Conservation (phyloP, 768 basidiomycete genomes). For the Asterophora lycoperdoides region DNA sequence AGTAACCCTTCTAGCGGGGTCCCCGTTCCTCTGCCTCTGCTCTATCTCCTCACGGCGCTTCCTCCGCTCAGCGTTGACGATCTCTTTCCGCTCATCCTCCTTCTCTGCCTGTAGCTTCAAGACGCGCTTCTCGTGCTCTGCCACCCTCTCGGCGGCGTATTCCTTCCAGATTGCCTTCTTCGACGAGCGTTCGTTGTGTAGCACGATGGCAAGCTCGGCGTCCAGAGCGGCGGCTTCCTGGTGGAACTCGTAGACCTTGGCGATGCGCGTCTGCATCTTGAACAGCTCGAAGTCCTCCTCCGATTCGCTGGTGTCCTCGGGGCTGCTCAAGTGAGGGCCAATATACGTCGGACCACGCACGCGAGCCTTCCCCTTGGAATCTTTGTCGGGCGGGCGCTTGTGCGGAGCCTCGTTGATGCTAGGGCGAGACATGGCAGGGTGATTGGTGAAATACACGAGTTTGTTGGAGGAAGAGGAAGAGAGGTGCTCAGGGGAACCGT, state of each 20-base stretch:
- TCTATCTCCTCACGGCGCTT: slow-evolving; percentile 30
- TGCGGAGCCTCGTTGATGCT: slow-evolving; percentile 13
- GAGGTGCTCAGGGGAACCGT: slow-evolving; percentile 20
- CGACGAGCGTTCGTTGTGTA: slow-evolving; percentile 33
- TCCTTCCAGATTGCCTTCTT: slow-evolving; percentile 27
- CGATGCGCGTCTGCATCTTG: slow-evolving; percentile 42
- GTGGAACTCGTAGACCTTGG: slow-evolving; percentile 50
- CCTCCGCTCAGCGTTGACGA: slow-evolving; percentile 36
- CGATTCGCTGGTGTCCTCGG: slow-evolving; percentile 25
- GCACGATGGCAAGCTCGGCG: slow-evolving; percentile 35
- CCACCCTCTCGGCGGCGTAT: slow-evolving; percentile 28
- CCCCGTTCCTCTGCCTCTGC: slow-evolving; percentile 10
- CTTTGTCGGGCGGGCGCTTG: slow-evolving; percentile 19
- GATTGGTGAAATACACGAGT: slow-evolving; percentile 24
- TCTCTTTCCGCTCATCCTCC: slow-evolving; percentile 44
- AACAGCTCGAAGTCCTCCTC: slow-evolving; percentile 39
- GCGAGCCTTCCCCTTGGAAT: slow-evolving; percentile 17
- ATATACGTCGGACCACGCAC: slow-evolving; percentile 28
- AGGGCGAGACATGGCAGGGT: slow-evolving; percentile 2
- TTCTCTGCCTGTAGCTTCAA: slow-evolving; percentile 39
- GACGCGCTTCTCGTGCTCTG: slow-evolving; percentile 38
- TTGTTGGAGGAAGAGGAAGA: slow-evolving; percentile 17
- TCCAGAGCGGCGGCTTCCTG: slow-evolving; percentile 40
- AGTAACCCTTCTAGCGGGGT: slow-evolving; percentile 6
- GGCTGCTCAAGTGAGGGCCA: slow-evolving; percentile 30